A percentile compares a stretch with the other conserved stretches of the same genome.
These are phyloP conservation scores for Coniochaeta hoffmannii DNA, from an alignment of 2,329 filamentous ascomycete species.

Conservation along the genomic window DNA sequence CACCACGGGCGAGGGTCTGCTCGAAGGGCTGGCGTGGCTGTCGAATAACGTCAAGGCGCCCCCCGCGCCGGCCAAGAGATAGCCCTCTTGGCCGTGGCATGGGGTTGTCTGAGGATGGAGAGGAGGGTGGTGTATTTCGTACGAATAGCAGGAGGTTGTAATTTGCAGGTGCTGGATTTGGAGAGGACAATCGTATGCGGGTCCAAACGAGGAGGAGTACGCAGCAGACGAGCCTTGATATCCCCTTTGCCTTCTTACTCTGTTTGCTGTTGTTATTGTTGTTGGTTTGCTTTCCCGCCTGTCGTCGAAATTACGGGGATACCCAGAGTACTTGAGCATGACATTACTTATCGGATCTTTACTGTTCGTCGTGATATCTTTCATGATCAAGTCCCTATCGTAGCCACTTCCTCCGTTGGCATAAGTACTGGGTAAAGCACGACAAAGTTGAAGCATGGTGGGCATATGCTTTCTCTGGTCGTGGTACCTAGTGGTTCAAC, in stretches of 20 bases:
- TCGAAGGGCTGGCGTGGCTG: constrained; percentile 76
- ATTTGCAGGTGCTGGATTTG: neutral
- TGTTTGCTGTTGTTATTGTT: constrained; percentile 1
- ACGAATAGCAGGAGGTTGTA: neutral
- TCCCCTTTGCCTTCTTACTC: constrained; percentile 5
- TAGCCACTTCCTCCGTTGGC: no score
- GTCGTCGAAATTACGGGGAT: constrained; percentile 8
- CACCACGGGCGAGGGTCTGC: constrained; percentile 71
- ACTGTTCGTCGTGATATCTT: no score
- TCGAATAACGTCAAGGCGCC: constrained; percentile 75
- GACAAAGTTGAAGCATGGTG: no score
- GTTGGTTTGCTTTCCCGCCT: neutral
- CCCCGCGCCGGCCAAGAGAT: constrained; percentile 47
- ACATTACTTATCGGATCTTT: no score
- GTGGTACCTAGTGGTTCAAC: no score
- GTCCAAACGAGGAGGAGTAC: neutral
- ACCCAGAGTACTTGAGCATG: constrained; percentile 7
- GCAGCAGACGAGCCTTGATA: constrained; percentile 4
- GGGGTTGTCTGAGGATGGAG: constrained; percentile 2
- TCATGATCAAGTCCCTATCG: no score
- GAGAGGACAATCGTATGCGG: neutral
- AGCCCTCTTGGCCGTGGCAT: constrained; percentile 13
- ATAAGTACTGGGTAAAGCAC: no score
- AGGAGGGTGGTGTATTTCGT: neutral
- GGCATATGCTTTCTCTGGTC: no score